Conservation (phyloP, 352 stramenopile genomes). For the Aphanomyces stellatus region DNA sequence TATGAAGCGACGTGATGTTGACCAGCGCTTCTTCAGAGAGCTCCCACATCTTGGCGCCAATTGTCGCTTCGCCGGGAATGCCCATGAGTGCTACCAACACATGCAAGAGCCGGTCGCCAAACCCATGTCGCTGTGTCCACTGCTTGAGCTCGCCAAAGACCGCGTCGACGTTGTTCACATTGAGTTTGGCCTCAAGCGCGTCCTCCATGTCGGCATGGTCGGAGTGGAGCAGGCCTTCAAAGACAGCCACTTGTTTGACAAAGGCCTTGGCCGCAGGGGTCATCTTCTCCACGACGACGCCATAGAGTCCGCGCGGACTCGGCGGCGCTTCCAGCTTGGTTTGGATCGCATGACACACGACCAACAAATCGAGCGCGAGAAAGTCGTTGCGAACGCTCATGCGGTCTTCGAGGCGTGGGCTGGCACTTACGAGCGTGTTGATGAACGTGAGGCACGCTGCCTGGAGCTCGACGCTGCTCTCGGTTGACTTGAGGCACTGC, state of each 20-base stretch:
- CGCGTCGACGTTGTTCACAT: conserved; percentile 10
- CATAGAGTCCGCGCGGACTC: background rate
- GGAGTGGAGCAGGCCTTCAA: conserved; percentile 3
- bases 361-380: conserved; percentile 4
- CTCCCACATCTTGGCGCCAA: conserved; percentile 16
- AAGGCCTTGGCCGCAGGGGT: background rate
- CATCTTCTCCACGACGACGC: background rate
- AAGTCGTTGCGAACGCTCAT: conserved; percentile 12
- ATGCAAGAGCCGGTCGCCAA: conserved; percentile 1
- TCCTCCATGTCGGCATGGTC: conserved; percentile 10
- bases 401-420: conserved; percentile 3
- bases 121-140: background rate
- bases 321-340: background rate
- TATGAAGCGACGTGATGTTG: conserved; percentile 2
- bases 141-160: background rate
- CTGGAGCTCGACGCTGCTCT: background rate
- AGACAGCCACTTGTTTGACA: conserved; percentile 3
- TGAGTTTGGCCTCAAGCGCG: background rate
- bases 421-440: conserved; percentile 8
- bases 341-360: background rate
- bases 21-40: background rate
- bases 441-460: conserved; percentile 17
- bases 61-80: conserved; percentile 2
- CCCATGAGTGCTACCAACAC: background rate
- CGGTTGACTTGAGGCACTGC: background rate